Evolutionary conservation across 1,284 basidiomycete genomes (phyloP).

Genomic region (Sanghuangporus baumii): DNA sequence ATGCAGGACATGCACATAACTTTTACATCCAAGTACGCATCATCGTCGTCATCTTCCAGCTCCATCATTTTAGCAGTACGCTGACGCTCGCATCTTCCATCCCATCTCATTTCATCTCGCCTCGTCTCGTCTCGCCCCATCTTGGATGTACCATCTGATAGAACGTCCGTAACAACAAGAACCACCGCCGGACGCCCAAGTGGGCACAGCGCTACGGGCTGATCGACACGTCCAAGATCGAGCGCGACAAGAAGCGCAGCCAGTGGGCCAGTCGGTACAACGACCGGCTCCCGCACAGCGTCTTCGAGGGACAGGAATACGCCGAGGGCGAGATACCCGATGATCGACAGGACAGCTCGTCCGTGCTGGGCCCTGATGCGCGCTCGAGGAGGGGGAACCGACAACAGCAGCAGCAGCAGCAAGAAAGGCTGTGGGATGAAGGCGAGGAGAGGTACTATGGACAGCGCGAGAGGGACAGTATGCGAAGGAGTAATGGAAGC

Average conservation of each 20-base stretch:
- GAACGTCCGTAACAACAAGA: slow-evolving; percentile 96
- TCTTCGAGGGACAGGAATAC: slow-evolving; percentile 64
- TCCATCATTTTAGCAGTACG: not conserved
- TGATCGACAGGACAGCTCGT: slow-evolving; percentile 41
- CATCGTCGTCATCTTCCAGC: not conserved
- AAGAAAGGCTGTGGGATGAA: slow-evolving; percentile 53
- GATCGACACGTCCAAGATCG: slow-evolving; percentile 70
- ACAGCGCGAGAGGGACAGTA: slow-evolving; percentile 54
- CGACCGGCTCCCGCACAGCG: slow-evolving; percentile 71
- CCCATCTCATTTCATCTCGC: not conserved
- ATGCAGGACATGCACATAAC: slow-evolving; percentile 75
- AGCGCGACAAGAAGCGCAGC: slow-evolving; percentile 71
- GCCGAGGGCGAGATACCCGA: slow-evolving; percentile 69
- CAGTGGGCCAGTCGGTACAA: slow-evolving; percentile 87
- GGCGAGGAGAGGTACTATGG: slow-evolving; percentile 72
- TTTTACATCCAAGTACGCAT: slow-evolving; percentile 80
- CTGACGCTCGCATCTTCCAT: not conserved
- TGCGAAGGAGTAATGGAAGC: slow-evolving; percentile 28
- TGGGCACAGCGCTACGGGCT: slow-evolving; percentile 91
- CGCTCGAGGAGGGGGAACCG: slow-evolving; percentile 29
- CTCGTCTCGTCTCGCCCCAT: no score
- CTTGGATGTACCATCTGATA: slow-evolving; percentile 29
- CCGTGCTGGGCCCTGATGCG: slow-evolving; percentile 30
- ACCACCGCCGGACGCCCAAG: slow-evolving; percentile 83
- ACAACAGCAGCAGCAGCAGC: not conserved